Conservation (phyloP, 768 basidiomycete species). For the Royoungia palumana region DNA sequence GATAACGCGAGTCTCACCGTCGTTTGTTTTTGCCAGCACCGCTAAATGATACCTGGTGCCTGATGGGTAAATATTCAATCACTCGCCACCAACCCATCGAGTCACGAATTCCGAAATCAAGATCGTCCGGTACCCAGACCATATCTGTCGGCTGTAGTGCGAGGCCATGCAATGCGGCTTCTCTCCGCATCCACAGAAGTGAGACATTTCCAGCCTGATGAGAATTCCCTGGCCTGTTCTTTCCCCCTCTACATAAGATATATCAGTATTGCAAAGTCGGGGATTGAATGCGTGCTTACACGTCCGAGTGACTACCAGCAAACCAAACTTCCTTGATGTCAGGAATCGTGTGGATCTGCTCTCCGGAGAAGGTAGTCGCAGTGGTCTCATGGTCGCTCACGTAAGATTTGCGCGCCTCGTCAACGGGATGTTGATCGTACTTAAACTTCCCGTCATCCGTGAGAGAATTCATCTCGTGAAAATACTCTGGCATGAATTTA, state of each 20-base stretch:
- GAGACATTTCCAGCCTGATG: conserved; percentile 26
- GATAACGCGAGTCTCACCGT: conserved; percentile 8
- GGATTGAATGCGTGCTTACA: conserved; percentile 12
- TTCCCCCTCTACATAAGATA: conserved; percentile 18
- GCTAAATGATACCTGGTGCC: conserved; percentile 19
- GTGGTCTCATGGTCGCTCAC: neutral
- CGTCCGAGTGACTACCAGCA: conserved; percentile 42
- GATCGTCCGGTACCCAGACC: conserved; percentile 27
- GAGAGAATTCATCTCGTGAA: conserved; percentile 29
- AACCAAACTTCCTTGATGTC: conserved; percentile 68
- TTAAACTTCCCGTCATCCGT: conserved; percentile 10
- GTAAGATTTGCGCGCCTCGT: neutral
- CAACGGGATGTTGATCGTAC: neutral
- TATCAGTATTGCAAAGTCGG: neutral
- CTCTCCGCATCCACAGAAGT: conserved; percentile 34
- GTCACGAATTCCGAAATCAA: conserved; percentile 20
- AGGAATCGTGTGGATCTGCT: neutral
- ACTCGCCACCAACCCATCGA: conserved; percentile 20
- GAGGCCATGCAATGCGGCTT: conserved; percentile 27
- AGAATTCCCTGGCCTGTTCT: conserved; percentile 18
- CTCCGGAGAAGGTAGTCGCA: neutral
- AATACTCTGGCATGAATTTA: conserved; percentile 52
- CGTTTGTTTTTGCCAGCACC: conserved; percentile 15
- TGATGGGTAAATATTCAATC: conserved; percentile 24
- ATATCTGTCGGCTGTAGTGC: conserved; percentile 24